Evolutionary conservation across 352 stramenopile genomes (phyloP), one percentile per base, ranked within the genome.

Genomic region (Phytophthora litchii): DNA sequence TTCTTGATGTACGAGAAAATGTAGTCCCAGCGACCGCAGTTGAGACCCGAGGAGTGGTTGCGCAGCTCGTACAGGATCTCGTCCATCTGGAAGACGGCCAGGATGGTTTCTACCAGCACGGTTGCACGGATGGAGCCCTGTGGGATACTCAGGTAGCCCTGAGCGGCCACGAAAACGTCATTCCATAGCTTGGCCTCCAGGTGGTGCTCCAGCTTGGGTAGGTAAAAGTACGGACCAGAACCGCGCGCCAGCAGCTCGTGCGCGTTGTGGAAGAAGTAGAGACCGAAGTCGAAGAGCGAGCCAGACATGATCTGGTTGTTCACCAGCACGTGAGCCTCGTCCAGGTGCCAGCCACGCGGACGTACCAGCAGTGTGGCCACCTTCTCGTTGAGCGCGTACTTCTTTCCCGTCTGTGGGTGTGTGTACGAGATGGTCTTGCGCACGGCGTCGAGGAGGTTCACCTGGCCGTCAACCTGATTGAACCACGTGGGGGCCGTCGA

Each of bases 1-100:
- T 96, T 96, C 76, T 99, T 99, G 66, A 99, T 98, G 77, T 97
- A 98, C 29, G 89, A 98, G 72, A 99, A 99, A 38, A 98, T 95
- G 70, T 99, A 99, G 78, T 99, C 95, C 94, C 95, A 99, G 48
- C 95, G 90, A 23, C 96, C 96, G 62, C 95, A 98, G 76, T 99
- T 99, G 36, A 99, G 79, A n/a, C 95, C 96, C 23, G 94, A 83
- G 36, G 90, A 98, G 81, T 99, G 95, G 54, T 98, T 83, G 31
- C 91, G 88, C 43, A 99, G 78, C 71, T 98, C 95, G 69, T 98
- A 98, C 40, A 98, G 76, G 50, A 94, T 93, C 56, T 99, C 96
- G 54, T 99, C 95, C 93, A 98, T 98, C 73, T 99, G 89, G 77
- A 98, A 98, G 9, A 97, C 94, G 7, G 95, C 95, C 34, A 97